phyloP scores from a whole-genome alignment of 345 rosid genomes.

The Citrus inodora region DNA sequence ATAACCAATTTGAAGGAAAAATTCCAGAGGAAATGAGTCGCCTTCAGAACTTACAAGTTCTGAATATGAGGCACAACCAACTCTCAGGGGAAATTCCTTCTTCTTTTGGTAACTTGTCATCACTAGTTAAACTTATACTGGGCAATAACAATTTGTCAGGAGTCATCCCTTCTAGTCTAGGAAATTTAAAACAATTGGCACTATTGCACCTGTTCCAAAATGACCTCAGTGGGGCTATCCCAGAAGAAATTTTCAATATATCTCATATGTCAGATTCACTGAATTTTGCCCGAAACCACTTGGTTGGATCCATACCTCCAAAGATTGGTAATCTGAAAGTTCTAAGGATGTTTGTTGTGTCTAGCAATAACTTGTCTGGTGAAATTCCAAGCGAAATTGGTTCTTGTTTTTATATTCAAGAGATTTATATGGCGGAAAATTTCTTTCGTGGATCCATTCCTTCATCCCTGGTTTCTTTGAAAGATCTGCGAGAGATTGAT shows the following conservation, averaged over 20 bases:
- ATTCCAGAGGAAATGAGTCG: constrained; percentile 2
- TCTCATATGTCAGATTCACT: background rate
- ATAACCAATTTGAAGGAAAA: background rate
- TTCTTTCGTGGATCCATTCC: background rate
- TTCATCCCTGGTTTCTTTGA: background rate
- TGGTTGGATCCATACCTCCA: background rate
- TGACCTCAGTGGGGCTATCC: constrained; percentile 13
- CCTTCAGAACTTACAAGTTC: background rate
- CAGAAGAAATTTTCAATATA: background rate
- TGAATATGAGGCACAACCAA: background rate
- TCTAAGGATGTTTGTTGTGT: background rate
- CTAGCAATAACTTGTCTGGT: background rate
- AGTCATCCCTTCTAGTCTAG: constrained; percentile 16
- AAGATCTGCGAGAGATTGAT: background rate
- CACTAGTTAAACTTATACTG: constrained; percentile 6
- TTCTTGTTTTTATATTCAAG: background rate
- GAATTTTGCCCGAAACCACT: background rate
- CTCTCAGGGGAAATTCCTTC: constrained; percentile 7
- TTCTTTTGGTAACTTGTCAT: constrained; percentile 13
- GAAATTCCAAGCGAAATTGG: constrained; percentile 1
- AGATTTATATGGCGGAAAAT: background rate
- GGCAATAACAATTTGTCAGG: constrained; percentile 19
- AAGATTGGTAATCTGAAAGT: background rate
- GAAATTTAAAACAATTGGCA: background rate
- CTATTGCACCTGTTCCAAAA: background rate